Percentiles rank a stretch among this genome's conserved stretches.
Evolutionary conservation across 202 grass and related monocot species (phyloP).

Genomic region (Saccharum hybrid): DNA sequence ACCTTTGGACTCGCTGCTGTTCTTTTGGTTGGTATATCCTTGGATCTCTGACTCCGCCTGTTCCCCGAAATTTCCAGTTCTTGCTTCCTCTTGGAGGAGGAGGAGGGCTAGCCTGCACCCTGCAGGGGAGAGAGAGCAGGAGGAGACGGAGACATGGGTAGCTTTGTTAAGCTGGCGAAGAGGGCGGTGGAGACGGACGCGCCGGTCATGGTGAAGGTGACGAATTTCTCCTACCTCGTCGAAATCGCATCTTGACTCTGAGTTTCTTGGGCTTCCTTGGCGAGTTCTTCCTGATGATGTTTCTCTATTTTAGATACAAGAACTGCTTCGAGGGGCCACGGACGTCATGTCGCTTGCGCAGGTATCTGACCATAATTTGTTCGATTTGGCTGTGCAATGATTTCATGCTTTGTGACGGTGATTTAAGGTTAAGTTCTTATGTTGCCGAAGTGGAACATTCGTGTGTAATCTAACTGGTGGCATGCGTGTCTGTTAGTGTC

Average conservation of each 20-base stretch:
- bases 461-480: neutral
- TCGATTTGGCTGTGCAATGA: conserved; percentile 1
- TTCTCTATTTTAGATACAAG: conserved; percentile 66
- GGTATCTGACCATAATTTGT: conserved; percentile 49
- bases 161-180: conserved; percentile 60
- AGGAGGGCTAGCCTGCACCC: neutral
- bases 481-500: neutral
- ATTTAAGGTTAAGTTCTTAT: conserved; percentile 17
- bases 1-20: conserved; percentile 27
- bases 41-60: conserved; percentile 51
- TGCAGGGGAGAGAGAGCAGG: conserved; percentile 1
- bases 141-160: conserved; percentile 59
- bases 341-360: conserved; percentile 87
- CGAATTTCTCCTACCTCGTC: neutral
- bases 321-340: conserved; percentile 60
- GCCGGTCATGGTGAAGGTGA: conserved; percentile 95
- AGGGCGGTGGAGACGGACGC: conserved; percentile 76
- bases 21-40: conserved; percentile 43
- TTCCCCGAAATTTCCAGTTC: conserved; percentile 22
- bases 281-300: neutral
- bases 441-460: neutral
- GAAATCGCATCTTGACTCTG: conserved; percentile 23
- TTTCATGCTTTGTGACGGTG: neutral
- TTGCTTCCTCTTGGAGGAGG: conserved; percentile 29
- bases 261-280: conserved; percentile 37